Base-by-base conservation (phyloP, 2,329 filamentous ascomycete genomes). In the Fusarium drepaniforme region DNA sequence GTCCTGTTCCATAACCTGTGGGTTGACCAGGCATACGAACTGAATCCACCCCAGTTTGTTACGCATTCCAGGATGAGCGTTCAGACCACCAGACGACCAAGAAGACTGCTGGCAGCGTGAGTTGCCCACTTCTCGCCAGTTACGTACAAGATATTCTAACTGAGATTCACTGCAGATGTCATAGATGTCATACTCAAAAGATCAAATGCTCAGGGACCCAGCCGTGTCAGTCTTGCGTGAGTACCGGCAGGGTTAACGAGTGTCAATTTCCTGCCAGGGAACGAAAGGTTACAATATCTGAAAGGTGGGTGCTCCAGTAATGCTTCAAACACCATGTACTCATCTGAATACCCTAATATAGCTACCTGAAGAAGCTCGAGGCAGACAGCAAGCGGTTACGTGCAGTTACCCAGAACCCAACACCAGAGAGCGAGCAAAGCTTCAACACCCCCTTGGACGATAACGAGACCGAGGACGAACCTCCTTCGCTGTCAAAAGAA, bases 151-250 rank as follows among this genome's bases (percentile, higher is more conserved):
- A 46, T 21, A 21, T 28, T 8, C 72, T 74, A 49, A 74, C 40
- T 42, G 58, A 16, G 21, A 40, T 23, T 37, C 21, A 8, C 3
- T 11, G 12, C 30, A 80, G 78, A 6, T 86, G 85, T 57, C 82
- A 84, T 71, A 77, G 84, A 70, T 87, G 85, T 60, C 85, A 87
- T 76, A 72, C 80, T 0, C 85, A 86, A 35, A 87, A 87, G 70
- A 85, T 86, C 30, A 86, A 85, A 71, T 87, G 85, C 66, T 86
- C 85, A 0, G 85, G 85, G 1, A 82, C 83, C 5, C 80, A 82
- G 28, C 85, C 85, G 1, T 87, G 85, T 66, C 78, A 75, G 38
- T 83, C 85, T 44, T 87, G 85, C 65, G 77, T 78, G 44, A 72
- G 79, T 8, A 82, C 84, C 1, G 83, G 82, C 5, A 81, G 80